These are phyloP conservation scores for Bruguiera hainesii DNA, from an alignment of 441 rosid genomes.

Conservation along the genomic window DNA sequence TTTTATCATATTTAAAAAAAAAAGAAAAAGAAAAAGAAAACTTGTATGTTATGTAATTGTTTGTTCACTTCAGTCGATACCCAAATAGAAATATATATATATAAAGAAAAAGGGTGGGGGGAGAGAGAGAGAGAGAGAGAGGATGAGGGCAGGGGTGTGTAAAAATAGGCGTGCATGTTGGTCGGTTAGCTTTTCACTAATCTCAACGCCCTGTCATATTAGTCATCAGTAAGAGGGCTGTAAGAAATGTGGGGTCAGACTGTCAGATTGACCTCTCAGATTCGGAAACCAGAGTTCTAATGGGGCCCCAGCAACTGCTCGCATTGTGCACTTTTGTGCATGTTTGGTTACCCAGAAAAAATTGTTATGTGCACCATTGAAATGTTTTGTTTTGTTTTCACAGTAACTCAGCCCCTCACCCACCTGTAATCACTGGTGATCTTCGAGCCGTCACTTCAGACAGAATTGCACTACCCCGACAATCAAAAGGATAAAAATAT, in stretches of 20 bases:
- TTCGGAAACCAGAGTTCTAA: slow-evolving; percentile 9
- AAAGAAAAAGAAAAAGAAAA: too few species aligned
- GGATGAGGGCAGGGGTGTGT: neutral
- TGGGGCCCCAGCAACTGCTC: slow-evolving; percentile 7
- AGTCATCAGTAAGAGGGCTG: slow-evolving; percentile 26
- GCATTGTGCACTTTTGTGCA: neutral
- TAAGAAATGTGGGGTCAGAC: neutral
- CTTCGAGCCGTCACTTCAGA: slow-evolving; percentile 22
- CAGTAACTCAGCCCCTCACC: neutral
- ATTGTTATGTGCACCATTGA: slow-evolving; percentile 14
- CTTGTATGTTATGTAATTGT: too few species aligned
- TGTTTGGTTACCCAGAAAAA: slow-evolving; percentile 25
- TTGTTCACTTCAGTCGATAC: too few species aligned
- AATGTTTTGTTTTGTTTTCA: neutral
- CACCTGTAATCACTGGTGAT: slow-evolving; percentile 22
- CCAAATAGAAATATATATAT: too few species aligned
- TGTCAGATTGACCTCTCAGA: slow-evolving; percentile 26
- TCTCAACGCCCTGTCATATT: slow-evolving; percentile 31
- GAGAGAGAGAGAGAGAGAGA: too few species aligned
- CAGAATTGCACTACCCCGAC: neutral
- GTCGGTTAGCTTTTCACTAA: slow-evolving; percentile 34
- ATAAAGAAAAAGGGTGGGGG: neutral
- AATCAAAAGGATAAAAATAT: neutral
- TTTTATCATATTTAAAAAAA: neutral
- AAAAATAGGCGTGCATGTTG: slow-evolving; percentile 25